A percentile compares a stretch with the other conserved stretches of the same genome.
Evolutionary conservation across 768 basidiomycete genomes (phyloP).

Genomic region (Polyporus arcularius): DNA sequence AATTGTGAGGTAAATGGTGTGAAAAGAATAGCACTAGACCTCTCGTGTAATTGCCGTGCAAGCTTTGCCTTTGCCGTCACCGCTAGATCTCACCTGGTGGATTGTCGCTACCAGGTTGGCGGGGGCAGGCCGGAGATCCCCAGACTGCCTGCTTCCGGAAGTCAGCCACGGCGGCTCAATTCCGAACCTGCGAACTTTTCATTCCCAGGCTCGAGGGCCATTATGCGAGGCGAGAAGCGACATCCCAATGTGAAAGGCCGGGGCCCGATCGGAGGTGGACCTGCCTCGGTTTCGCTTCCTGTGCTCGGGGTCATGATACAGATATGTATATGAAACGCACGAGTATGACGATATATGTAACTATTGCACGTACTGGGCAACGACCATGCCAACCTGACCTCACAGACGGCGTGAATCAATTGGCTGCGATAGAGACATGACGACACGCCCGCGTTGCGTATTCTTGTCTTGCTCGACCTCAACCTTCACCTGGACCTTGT

Average conservation of each 20-base stretch:
- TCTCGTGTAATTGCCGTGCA: slow-evolving; percentile 15
- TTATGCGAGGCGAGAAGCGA: slow-evolving; percentile 17
- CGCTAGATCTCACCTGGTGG: slow-evolving; percentile 10
- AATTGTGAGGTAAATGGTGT: slow-evolving; percentile 19
- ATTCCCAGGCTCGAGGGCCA: slow-evolving; percentile 7
- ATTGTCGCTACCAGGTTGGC: slow-evolving; percentile 14
- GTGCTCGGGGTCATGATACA: slow-evolving; percentile 10
- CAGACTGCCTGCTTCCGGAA: slow-evolving; percentile 11
- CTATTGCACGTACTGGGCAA: slow-evolving; percentile 15
- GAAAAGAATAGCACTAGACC: slow-evolving; percentile 11
- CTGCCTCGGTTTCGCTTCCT: slow-evolving; percentile 14
- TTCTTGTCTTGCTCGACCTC: slow-evolving; percentile 94
- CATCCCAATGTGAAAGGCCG: slow-evolving; percentile 9
- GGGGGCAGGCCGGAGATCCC: slow-evolving; percentile 18
- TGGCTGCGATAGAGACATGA: slow-evolving; percentile 74
- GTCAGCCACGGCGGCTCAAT: slow-evolving; percentile 4
- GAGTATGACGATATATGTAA: slow-evolving; percentile 7
- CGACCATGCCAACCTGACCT: slow-evolving; percentile 9
- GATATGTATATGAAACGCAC: slow-evolving; percentile 10
- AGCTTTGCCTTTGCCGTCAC: slow-evolving; percentile 16
- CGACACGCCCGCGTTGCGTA: slow-evolving; percentile 87
- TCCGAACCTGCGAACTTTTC: slow-evolving; percentile 5
- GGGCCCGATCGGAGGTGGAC: slow-evolving; percentile 3
- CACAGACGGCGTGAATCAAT: slow-evolving; percentile 54
- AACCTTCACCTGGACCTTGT: slow-evolving; percentile 89